Percentiles rank a stretch among this genome's conserved stretches.
phyloP scores from a whole-genome alignment of 163 green algal genomes.

The Chloromonas sp. region DNA sequence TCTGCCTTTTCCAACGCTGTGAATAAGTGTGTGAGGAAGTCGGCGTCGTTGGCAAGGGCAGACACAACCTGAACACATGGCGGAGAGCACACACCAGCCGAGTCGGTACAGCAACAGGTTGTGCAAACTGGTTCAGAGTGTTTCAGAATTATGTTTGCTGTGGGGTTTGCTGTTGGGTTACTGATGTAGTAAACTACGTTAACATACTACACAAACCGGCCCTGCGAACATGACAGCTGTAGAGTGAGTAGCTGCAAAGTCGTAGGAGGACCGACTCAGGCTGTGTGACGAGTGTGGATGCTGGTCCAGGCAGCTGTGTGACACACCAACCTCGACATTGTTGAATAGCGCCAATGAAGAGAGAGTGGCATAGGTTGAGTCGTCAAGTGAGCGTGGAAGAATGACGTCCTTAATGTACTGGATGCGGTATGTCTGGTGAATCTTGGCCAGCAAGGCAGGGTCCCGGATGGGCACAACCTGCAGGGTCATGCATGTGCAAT shows the following conservation, averaged over 20 bases:
- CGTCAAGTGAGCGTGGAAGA: conserved; percentile 84
- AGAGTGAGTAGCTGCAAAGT: too few species aligned
- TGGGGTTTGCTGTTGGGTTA: too few species aligned
- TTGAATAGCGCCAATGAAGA: conserved; percentile 92
- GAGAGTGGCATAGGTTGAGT: conserved; percentile 88
- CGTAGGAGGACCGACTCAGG: too few species aligned
- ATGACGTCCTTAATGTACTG: conserved; percentile 92
- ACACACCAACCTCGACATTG: conserved; percentile 80
- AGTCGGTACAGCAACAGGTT: too few species aligned
- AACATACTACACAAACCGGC: too few species aligned
- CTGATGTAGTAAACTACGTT: too few species aligned
- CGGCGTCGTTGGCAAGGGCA: conserved; percentile 36
- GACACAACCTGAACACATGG: conserved; percentile 16
- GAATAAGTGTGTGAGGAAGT: conserved; percentile 79
- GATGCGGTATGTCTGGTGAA: conserved; percentile 92
- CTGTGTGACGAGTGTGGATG: too few species aligned
- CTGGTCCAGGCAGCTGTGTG: too few species aligned
- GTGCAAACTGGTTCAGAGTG: too few species aligned
- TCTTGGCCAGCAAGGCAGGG: conserved; percentile 67
- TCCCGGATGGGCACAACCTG: conserved; percentile 31
- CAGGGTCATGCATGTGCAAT: not conserved
- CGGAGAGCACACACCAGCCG: too few species aligned
- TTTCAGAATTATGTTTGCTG: too few species aligned
- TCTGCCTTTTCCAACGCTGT: conserved; percentile 29
- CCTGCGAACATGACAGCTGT: too few species aligned